Evolutionary conservation across 2,329 filamentous ascomycete species (phyloP), one percentile per base, ranked within the genome.

Genomic region (Neofusicoccum laricinum): DNA sequence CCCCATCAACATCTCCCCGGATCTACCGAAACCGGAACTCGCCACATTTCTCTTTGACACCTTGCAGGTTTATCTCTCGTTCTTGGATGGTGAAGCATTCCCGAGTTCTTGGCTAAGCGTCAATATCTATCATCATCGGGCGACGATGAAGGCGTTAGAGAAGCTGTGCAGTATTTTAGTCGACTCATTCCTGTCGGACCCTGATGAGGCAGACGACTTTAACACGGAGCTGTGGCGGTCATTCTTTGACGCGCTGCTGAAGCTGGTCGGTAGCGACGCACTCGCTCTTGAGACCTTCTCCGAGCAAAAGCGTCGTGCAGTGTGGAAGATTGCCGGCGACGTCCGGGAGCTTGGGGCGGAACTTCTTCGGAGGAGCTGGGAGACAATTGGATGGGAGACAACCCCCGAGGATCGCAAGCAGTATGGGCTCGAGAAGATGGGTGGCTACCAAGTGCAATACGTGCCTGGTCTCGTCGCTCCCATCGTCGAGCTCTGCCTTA

Each of bases 241-340:
- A 36, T 97, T 97, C 79, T 97, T 99, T 74, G 90, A 89, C 17
- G 94, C 93, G 0, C 81, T 99, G 34, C 83, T 99, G 32, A 93
- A 91, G 72, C 88, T 98, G 2, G 92, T 99, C 2, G 91, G 92
- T 4, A 97, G 93, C 71, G 88, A 93, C 40, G 91, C 90, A 0
- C 84, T 99, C 19, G 93, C 95, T 0, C 84, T 99, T 41, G 95
- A 99, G 75, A 97, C 93, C 0, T 98, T 97, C 73, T 93, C 95
- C 0, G 96, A 99, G 76, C 95, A 99, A 78, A 99, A 98, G 79
- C 85, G 95, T 50, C 84, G 95, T 63, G 94, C 95, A 0, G 94
- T 98, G 1, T 99, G 96, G 95, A 99, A 98, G 80, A 97, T 99
- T 73, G 95, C 94, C 3, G 95, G 95, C 5, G 96, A 99, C 78